Percentiles rank a stretch among this genome's conserved stretches.
Evolutionary conservation across 2,329 filamentous ascomycete species (phyloP).

Genomic region (Fusarium mexicanum): DNA sequence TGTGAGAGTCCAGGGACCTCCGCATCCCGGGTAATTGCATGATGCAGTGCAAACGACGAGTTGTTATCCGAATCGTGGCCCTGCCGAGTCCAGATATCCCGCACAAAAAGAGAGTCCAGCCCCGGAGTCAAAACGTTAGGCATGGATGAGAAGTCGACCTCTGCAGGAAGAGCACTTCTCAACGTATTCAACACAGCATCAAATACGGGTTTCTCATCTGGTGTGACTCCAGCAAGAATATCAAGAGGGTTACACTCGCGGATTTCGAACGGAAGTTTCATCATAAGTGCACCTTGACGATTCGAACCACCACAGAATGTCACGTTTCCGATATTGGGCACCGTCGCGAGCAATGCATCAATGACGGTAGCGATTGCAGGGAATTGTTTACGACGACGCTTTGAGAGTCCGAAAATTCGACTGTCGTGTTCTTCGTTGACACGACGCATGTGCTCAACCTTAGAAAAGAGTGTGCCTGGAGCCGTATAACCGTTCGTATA

Average conservation of each 20-base stretch:
- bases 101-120: constrained; percentile 57
- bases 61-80: constrained; percentile 63
- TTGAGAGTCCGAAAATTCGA: constrained; percentile 81
- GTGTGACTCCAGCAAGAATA: constrained; percentile 44
- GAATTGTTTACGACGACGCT: constrained; percentile 81
- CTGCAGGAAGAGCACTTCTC: constrained; percentile 54
- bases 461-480: constrained; percentile 66
- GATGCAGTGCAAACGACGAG: constrained; percentile 76
- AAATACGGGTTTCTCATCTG: constrained; percentile 44
- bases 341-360: constrained; percentile 73
- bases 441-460: constrained; percentile 61
- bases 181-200: constrained; percentile 53
- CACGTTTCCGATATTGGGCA: constrained; percentile 77
- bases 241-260: constrained; percentile 73
- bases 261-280: constrained; percentile 68
- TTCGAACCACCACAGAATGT: constrained; percentile 91
- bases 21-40: constrained; percentile 74
- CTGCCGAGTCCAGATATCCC: constrained; percentile 61
- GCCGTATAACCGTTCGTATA: constrained; percentile 83
- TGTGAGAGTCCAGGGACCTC: constrained; percentile 80
- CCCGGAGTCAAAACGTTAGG: constrained; percentile 56
- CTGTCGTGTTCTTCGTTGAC: constrained; percentile 60
- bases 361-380: constrained; percentile 85
- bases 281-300: constrained; percentile 82
- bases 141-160: constrained; percentile 47